Evolutionary conservation across 371 early-diverging fungal genomes (phyloP), one percentile per base, ranked within the genome.

Genomic region (Actinomucor elegans): DNA sequence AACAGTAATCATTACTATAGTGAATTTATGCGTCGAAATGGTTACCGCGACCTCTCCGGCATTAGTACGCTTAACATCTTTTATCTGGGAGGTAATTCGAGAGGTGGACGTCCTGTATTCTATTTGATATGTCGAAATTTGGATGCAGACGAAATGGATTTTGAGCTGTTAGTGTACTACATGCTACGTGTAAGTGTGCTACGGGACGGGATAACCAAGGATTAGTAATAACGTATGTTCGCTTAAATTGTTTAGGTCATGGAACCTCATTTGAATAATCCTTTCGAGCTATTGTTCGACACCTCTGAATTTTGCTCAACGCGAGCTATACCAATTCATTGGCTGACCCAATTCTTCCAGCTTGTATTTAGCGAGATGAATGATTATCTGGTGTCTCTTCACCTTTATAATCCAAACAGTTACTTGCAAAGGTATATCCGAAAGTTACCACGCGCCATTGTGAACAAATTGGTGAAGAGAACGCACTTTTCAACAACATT

Each of bases 211-310:
- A 17, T 18, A 18, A 36, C 18, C 12, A 17, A 36, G 2, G n/a
- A n/a, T n/a, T n/a, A n/a, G n/a, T n/a, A n/a, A n/a, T n/a, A n/a
- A n/a, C n/a, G n/a, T n/a, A n/a, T n/a, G n/a, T n/a, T n/a, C n/a
- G n/a, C n/a, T n/a, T n/a, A n/a, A n/a, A n/a, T 44, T 42, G 34
- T 41, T 12, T 53, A 86, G 81, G 63, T 79, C 1, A 57, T 88
- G 57, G 84, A 86, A 45, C 79, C 87, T 15, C 67, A 71, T 33
- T 66, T 81, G 8, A 69, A 68, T 41, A 79, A 80, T 41, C 80
- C 89, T 4, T 92, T 82, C 54, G 94, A 94, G 52, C 35, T 96
- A 12, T 71, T 94, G 14, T 78, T 94, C 40, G 96, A 96, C 63
- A 59, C 82, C 9, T 89, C 94, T 12, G 83, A 84, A 62, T 91